Percentiles rank a stretch among this genome's conserved stretches.
Conservation (phyloP, 768 basidiomycete species). For the Paxillus ammoniavirescens region DNA sequence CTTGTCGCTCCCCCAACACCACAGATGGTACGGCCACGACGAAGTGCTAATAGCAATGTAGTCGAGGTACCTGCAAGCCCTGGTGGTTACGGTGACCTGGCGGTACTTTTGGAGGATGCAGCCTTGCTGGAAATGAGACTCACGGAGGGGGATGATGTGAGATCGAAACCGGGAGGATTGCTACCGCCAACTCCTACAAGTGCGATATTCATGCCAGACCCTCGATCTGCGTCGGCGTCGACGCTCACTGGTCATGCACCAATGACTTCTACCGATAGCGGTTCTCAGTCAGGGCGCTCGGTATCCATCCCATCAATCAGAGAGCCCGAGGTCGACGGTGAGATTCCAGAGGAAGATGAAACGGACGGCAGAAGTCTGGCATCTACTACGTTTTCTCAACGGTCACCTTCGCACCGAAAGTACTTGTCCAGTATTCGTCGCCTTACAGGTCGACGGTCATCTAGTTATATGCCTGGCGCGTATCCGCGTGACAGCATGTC, state of each 20-base stretch:
- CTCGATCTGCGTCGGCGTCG: constrained; percentile 19
- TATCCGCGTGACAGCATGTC: constrained; percentile 61
- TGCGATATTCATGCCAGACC: constrained; percentile 22
- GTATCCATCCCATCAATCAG: constrained; percentile 30
- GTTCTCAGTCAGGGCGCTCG: constrained; percentile 25
- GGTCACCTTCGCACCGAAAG: constrained; percentile 43
- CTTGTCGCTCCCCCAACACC: constrained; percentile 26
- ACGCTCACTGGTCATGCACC: constrained; percentile 19
- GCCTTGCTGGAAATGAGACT: constrained; percentile 56
- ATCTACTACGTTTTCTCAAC: constrained; percentile 47
- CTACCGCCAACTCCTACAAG: constrained; percentile 24
- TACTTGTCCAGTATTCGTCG: constrained; percentile 51
- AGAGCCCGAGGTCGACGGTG: constrained; percentile 24
- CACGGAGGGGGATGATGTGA: constrained; percentile 38
- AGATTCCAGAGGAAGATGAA: constrained; percentile 26
- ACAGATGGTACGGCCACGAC: constrained; percentile 27
- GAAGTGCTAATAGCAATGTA: constrained; percentile 16
- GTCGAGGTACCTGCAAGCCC: constrained; percentile 44
- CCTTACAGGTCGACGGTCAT: constrained; percentile 39
- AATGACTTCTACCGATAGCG: constrained; percentile 16
- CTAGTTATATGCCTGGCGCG: constrained; percentile 38
- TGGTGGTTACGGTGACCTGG: constrained; percentile 51
- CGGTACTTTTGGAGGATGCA: constrained; percentile 54
- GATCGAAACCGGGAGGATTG: constrained; percentile 8
- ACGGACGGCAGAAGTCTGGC: constrained; percentile 31